Evolutionary conservation across 257 asterid species (phyloP).

Genomic region (Gentiana macrophylla): DNA sequence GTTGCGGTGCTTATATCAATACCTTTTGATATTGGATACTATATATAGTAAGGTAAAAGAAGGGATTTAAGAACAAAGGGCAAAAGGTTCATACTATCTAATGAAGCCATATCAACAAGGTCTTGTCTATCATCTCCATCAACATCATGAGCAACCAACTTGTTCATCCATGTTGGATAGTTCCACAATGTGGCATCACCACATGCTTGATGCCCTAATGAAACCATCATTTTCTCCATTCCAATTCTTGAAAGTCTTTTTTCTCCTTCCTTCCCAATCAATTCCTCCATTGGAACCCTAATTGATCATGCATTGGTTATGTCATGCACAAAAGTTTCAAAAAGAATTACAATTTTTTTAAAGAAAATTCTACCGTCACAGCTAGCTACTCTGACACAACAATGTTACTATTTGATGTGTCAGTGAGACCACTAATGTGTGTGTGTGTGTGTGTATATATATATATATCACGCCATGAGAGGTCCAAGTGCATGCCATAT

Average conservation of each 20-base stretch:
- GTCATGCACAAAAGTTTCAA: too few relatives aligned
- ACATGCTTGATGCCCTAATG: constrained; percentile 24
- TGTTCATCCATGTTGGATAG: constrained; percentile 27
- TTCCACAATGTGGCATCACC: constrained; percentile 25
- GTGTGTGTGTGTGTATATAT: too few relatives aligned
- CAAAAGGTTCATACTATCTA: constrained; percentile 13
- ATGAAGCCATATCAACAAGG: constrained; percentile 25
- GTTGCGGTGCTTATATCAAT: too few relatives aligned
- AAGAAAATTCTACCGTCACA: too few relatives aligned
- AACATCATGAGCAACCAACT: constrained; percentile 16
- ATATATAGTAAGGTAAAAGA: too few relatives aligned
- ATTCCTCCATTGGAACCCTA: constrained; percentile 21
- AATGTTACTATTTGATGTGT: too few relatives aligned
- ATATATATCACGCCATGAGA: too few relatives aligned
- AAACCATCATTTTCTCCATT: constrained; percentile 16
- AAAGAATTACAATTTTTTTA: too few relatives aligned
- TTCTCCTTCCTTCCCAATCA: constrained; percentile 24
- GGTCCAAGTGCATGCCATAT: too few relatives aligned
- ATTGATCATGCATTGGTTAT: not conserved
- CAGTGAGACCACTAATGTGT: too few relatives aligned
- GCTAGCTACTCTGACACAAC: too few relatives aligned
- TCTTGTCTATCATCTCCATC: constrained; percentile 20
- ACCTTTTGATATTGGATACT: too few relatives aligned
- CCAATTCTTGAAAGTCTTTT: constrained; percentile 18
- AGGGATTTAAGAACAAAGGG: not conserved